Conservation (phyloP, 495 filamentous ascomycete species). For the Penicillium herquei region DNA sequence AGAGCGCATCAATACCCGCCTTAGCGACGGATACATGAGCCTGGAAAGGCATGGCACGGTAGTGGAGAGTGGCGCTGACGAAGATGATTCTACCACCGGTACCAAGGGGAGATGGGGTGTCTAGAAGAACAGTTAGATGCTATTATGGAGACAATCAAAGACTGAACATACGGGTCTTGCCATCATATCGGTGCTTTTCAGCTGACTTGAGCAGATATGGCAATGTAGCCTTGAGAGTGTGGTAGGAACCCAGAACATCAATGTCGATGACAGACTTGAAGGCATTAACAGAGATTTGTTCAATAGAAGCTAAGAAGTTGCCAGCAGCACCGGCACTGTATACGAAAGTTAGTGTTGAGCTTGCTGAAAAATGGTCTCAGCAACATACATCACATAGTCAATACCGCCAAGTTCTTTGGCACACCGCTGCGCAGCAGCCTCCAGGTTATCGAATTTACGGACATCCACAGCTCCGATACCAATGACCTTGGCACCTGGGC, state of each 20-base stretch:
- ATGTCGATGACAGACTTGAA: conserved; percentile 98
- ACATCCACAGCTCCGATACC: conserved; percentile 87
- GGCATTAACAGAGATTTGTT: conserved; percentile 76
- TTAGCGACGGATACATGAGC: conserved; percentile 87
- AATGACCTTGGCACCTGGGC: conserved; percentile 76
- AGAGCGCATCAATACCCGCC: conserved; percentile 83
- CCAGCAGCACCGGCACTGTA: conserved; percentile 87
- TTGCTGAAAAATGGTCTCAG: no score
- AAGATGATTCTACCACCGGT: conserved; percentile 87
- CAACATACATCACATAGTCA: conserved; percentile 85
- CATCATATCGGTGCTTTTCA: conserved; percentile 53
- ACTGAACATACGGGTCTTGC: conserved; percentile 39
- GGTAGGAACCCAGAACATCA: conserved; percentile 88
- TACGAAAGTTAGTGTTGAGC: conserved; percentile 5
- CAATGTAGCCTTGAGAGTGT: conserved; percentile 89
- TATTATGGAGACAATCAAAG: not conserved
- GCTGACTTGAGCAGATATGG: conserved; percentile 76
- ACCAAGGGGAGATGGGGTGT: conserved; percentile 39
- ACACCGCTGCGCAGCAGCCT: conserved; percentile 72
- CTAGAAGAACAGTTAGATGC: conserved; percentile 10
- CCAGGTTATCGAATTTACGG: conserved; percentile 64
- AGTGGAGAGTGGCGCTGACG: conserved; percentile 86
- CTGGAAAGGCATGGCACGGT: conserved; percentile 78
- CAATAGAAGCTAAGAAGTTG: conserved; percentile 90
- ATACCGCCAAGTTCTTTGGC: conserved; percentile 79